A percentile compares a stretch with the other conserved stretches of the same genome.
These are phyloP conservation scores for Aspergillus kassunensis DNA, from an alignment of 495 filamentous ascomycete genomes.

Conservation along the genomic window DNA sequence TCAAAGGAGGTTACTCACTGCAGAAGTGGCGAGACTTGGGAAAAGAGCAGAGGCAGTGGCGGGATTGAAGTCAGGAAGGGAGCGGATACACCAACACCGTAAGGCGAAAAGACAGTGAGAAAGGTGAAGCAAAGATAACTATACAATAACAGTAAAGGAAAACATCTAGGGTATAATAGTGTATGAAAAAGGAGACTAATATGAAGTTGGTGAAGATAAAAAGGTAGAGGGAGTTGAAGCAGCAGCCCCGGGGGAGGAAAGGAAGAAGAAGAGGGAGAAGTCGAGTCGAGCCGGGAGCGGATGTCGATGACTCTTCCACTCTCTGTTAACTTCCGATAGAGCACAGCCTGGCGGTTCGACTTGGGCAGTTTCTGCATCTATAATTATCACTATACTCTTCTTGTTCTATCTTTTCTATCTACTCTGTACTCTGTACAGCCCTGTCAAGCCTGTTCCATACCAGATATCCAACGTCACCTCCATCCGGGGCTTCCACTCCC, in stretches of 20 bases:
- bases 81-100: conserved; percentile 15
- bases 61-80: conserved; percentile 13
- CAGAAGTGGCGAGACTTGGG: conserved; percentile 16
- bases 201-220: conserved; percentile 3
- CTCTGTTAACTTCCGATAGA: conserved; percentile 2
- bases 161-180: not conserved
- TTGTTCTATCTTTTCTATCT: no score
- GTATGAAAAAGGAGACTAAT: not conserved
- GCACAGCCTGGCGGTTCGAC: no score
- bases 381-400: not conserved
- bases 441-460: no score
- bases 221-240: conserved; percentile 7
- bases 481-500: not conserved
- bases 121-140: conserved; percentile 5
- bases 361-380: conserved; percentile 11
- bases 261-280: conserved; percentile 4
- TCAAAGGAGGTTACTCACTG: conserved; percentile 21
- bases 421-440: no score
- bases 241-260: conserved; percentile 14
- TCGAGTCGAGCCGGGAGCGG: conserved; percentile 20
- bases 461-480: no score
- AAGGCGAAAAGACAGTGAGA: conserved; percentile 9
- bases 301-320: conserved; percentile 18
- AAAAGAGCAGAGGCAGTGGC: conserved; percentile 15
- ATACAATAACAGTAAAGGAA: conserved; percentile 9